Conservation (phyloP, 176 grass and related monocot species). For the Ananas comosus region DNA sequence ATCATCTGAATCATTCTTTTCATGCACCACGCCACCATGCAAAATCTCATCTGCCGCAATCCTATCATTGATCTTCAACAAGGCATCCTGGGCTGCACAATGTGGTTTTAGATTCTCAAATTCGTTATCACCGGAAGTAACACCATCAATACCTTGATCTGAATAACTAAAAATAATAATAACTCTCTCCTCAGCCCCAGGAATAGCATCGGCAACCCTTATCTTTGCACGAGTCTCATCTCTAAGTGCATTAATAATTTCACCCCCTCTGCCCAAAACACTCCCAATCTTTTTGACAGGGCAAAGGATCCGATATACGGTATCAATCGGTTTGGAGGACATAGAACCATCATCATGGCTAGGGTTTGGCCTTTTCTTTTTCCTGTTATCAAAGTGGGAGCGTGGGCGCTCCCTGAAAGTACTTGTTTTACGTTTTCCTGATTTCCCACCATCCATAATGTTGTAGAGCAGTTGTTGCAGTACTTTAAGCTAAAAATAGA, state of each 20-base stretch:
- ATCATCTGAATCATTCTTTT: conserved; percentile 35
- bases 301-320: conserved; percentile 82
- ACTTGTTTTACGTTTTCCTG: conserved; percentile 5
- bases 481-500: not conserved
- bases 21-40: conserved; percentile 35
- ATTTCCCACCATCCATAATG: not conserved
- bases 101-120: conserved; percentile 37
- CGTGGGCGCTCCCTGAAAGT: conserved; percentile 7
- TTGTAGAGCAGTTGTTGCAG: not conserved
- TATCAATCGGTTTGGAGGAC: conserved; percentile 62
- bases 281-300: conserved; percentile 84
- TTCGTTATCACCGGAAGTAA: conserved; percentile 18
- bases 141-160: conserved; percentile 33
- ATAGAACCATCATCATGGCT: conserved; percentile 37
- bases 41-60: conserved; percentile 70
- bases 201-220: conserved; percentile 89
- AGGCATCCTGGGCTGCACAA: conserved; percentile 78
- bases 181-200: conserved; percentile 85
- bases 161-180: conserved; percentile 65
- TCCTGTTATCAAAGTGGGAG: conserved; percentile 42
- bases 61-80: conserved; percentile 92
- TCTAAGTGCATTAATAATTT: conserved; percentile 76
- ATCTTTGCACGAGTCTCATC: conserved; percentile 93
- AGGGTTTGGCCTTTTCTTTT: conserved; percentile 62
- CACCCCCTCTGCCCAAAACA: conserved; percentile 82